A percentile compares a stretch with the other conserved stretches of the same genome.
These are phyloP conservation scores for Condylostoma magnum DNA, from an alignment of 169 alveolate genomes.

Conservation along the genomic window DNA sequence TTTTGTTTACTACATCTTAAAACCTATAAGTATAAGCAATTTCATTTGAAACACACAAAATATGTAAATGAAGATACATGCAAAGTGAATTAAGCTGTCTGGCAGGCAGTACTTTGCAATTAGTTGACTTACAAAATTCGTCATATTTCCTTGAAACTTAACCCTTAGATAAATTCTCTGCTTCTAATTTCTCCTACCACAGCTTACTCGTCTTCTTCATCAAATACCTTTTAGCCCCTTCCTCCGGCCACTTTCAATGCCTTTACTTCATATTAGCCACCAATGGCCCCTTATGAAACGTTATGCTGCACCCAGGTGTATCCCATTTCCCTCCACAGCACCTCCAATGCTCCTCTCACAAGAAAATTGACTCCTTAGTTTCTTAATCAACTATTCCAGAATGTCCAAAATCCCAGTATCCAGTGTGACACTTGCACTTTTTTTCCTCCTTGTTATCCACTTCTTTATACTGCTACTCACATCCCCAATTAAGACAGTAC, in stretches of 20 bases:
- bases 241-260: constrained; percentile 49
- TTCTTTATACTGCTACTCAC: constrained; percentile 70
- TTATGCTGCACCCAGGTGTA: constrained; percentile 65
- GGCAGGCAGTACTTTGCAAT: neutral
- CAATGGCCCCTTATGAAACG: constrained; percentile 73
- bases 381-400: constrained; percentile 52
- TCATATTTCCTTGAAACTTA: constrained; percentile 16
- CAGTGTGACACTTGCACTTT: constrained; percentile 62
- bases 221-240: constrained; percentile 45
- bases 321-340: constrained; percentile 85
- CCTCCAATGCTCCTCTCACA: constrained; percentile 83
- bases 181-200: constrained; percentile 26
- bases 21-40: constrained; percentile 46
- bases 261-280: constrained; percentile 29
- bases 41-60: constrained; percentile 50
- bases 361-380: constrained; percentile 6
- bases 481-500: constrained; percentile 77
- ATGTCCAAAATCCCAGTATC: constrained; percentile 81
- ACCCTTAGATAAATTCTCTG: constrained; percentile 1
- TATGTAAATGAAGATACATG: constrained; percentile 35
- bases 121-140: constrained; percentile 8
- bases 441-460: constrained; percentile 51
- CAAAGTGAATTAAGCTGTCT: constrained; percentile 12
- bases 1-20: constrained; percentile 38
- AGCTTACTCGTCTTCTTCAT: constrained; percentile 38